Conservation (phyloP, 345 rosid genomes). For the Salix arbutifolia region DNA sequence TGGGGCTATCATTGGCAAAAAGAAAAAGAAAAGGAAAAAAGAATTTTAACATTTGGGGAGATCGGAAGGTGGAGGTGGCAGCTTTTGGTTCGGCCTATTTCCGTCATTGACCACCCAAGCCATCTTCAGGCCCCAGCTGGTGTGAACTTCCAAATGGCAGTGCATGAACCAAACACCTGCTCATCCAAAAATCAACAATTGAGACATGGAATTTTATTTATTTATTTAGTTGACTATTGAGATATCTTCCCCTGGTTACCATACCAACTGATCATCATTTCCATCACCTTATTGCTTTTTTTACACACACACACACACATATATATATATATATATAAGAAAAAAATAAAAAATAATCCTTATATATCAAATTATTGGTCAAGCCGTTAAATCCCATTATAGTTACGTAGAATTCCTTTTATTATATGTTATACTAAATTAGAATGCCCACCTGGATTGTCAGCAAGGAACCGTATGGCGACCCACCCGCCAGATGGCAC, state of each 20-base stretch:
- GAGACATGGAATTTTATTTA: no score
- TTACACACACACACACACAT: no score
- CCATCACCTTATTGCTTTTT: no score
- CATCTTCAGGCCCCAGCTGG: conserved; percentile 64
- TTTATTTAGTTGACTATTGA: no score
- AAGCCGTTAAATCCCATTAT: no score
- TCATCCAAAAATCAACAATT: background rate
- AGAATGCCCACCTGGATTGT: conserved; percentile 37
- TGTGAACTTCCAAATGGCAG: conserved; percentile 51
- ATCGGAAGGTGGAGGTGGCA: conserved; percentile 52
- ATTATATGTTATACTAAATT: background rate
- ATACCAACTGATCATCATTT: no score
- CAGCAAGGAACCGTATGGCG: conserved; percentile 46
- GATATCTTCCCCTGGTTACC: no score
- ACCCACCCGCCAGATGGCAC: conserved; percentile 65
- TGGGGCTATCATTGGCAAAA: no score
- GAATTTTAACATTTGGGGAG: conserved; percentile 42
- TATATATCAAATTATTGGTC: no score
- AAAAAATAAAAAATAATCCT: no score
- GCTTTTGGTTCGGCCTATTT: conserved; percentile 34
- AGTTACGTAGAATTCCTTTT: no score
- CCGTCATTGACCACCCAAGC: conserved; percentile 54
- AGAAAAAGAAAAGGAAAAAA: background rate
- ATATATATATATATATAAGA: no score
- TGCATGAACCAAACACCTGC: conserved; percentile 49